Percentiles rank a stretch among this genome's conserved stretches.
These are phyloP conservation scores for Chalciporus chontae DNA, from an alignment of 768 basidiomycete species.

Conservation along the genomic window DNA sequence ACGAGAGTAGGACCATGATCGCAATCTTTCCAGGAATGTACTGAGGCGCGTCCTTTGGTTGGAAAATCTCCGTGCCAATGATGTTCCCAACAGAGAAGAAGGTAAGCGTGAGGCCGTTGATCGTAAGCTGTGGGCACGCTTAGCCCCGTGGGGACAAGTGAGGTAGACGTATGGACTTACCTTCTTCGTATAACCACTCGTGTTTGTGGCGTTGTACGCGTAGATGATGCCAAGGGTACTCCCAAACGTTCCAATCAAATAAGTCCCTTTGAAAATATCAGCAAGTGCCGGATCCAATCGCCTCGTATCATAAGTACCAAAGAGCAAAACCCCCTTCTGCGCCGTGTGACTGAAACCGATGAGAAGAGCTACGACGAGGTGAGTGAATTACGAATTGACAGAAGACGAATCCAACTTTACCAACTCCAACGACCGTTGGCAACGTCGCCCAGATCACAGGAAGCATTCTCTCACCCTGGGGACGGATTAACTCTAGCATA, in stretches of 20 bases:
- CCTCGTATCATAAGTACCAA: constrained; percentile 5
- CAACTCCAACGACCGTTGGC: constrained; percentile 18
- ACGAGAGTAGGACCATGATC: constrained; percentile 28
- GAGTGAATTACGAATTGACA: neutral
- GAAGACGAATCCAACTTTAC: neutral
- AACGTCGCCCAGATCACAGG: constrained; percentile 19
- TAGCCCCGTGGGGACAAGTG: neutral
- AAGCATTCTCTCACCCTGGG: constrained; percentile 18
- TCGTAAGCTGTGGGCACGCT: constrained; percentile 9
- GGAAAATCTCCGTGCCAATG: constrained; percentile 25
- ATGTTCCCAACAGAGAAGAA: constrained; percentile 22
- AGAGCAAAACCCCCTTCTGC: constrained; percentile 21
- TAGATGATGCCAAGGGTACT: constrained; percentile 24
- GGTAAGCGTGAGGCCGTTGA: constrained; percentile 18
- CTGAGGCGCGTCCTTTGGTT: constrained; percentile 19
- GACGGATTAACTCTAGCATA: neutral
- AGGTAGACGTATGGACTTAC: neutral
- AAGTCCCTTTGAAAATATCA: constrained; percentile 13
- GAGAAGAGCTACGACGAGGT: constrained; percentile 12
- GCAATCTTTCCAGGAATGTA: constrained; percentile 35
- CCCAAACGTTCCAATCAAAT: constrained; percentile 23
- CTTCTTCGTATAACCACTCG: constrained; percentile 29
- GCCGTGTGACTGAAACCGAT: constrained; percentile 21
- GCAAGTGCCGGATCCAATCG: neutral
- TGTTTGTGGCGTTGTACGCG: constrained; percentile 26